Percentiles rank a stretch among this genome's conserved stretches.
Evolutionary conservation across 108 stramenopile genomes (phyloP).

Genomic region (Skeletonema grethae): DNA sequence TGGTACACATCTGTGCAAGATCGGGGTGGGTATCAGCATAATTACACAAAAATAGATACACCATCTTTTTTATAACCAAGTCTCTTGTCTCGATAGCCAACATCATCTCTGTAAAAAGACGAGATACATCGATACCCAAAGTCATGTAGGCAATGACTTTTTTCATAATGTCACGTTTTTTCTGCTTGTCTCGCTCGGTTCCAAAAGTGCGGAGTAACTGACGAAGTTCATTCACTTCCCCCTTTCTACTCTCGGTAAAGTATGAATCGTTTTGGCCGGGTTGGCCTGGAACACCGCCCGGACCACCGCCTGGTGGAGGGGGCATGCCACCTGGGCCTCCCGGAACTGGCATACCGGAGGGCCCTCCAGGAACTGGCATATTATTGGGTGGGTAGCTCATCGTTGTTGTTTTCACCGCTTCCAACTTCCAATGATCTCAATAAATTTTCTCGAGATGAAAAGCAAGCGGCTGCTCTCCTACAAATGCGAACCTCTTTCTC

Average conservation of each 20-base stretch:
- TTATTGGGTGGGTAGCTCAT: constrained; percentile 4
- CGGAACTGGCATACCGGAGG: constrained; percentile 18
- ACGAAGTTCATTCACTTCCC: constrained; percentile 95
- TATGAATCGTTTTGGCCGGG: constrained; percentile 73
- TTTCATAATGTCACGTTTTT: constrained; percentile 98
- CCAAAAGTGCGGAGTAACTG: constrained; percentile 89
- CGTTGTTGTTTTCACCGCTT: not conserved
- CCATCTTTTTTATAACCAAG: constrained; percentile 99
- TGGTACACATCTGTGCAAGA: constrained; percentile 99
- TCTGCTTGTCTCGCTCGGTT: constrained; percentile 89
- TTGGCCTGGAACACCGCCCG: constrained; percentile 12
- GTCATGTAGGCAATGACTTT: constrained; percentile 99
- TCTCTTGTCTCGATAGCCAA: constrained; percentile 94
- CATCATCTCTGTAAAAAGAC: constrained; percentile 99
- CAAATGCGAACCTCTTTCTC: too few species aligned
- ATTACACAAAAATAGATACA: constrained; percentile 97
- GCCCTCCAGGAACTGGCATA: not conserved
- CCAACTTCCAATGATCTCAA: too few species aligned
- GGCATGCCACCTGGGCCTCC: constrained; percentile 37
- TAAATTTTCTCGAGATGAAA: too few species aligned
- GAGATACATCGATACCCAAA: constrained; percentile 98
- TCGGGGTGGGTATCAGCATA: constrained; percentile 97
- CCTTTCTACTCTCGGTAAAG: constrained; percentile 95
- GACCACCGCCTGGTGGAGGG: constrained; percentile 14
- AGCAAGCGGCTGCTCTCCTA: not conserved